Evolutionary conservation across 768 basidiomycete genomes (phyloP), one percentile per base, ranked within the genome.

Genomic region (Agrocybe pediades): DNA sequence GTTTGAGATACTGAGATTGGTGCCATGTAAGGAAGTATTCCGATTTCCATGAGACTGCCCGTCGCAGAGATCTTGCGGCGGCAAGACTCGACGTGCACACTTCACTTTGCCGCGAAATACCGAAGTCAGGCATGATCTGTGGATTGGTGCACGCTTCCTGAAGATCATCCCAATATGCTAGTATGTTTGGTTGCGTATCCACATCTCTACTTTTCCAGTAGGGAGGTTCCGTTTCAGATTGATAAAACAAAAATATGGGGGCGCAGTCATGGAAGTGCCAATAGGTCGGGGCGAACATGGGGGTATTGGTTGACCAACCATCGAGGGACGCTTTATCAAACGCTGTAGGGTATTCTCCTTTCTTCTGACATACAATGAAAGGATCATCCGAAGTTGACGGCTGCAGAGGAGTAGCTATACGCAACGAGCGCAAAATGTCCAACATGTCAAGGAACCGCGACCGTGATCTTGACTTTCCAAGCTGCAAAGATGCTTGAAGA

Each of bases 11-110:
- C 51, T 81, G 80, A 36, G 73, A 80, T 66, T 92, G 90, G 63
- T 83, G 79, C 79, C 81, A 84, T 0, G 86, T 82, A 43, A 92
- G 68, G 50, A 76, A 71, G 62, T 91, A 92, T 5, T 74, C 65
- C 13, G 77, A 64, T 26, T 71, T 77, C 90, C 90, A 92, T 1
- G 85, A 84, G 2, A 69, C 70, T 20, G 68, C 58, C 16, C 86
- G 82, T 39, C 84, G 81, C n/a, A 90, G 70, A n/a, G 79, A 78
- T 52, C 77, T 75, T 46, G 70, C 72, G 15, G 81, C 61, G 23
- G 65, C 62, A 19, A 70, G 41, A 19, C 61, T 65, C 11, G 67
- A 62, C 33, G 60, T 47, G 23, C 62, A 30, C 23, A 60, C 56
- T 26, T 55, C 41, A 6, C 15, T 16, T 44, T 61, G 56, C n/a